phyloP scores from a whole-genome alignment of 106 monocot genomes.

The Hemerocallis citrina region DNA sequence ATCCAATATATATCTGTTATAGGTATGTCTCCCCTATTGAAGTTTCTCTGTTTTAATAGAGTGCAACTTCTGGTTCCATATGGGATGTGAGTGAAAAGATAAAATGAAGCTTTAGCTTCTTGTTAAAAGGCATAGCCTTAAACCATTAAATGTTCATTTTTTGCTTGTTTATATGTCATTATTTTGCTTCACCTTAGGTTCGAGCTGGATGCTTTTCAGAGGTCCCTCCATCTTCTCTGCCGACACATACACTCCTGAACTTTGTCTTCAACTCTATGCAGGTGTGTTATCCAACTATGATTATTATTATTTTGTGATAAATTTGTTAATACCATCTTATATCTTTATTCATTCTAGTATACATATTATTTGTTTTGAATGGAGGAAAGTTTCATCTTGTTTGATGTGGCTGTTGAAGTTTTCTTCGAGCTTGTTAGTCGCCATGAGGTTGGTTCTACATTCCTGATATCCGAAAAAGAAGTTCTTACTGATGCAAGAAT shows the following conservation, averaged over 20 bases:
- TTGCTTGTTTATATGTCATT: not conserved
- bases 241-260: constrained; percentile 74
- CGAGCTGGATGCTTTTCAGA: constrained; percentile 89
- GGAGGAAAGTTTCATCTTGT: constrained; percentile 49
- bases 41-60: too few relatives aligned
- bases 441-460: constrained; percentile 50
- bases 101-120: too few relatives aligned
- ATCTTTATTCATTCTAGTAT: constrained; percentile 1
- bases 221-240: constrained; percentile 42
- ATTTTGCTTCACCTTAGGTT: constrained; percentile 40
- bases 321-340: not conserved
- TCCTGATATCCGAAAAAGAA: too few relatives aligned
- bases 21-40: too few relatives aligned
- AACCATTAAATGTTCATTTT: too few relatives aligned
- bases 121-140: too few relatives aligned
- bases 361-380: not conserved
- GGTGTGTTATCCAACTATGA: constrained; percentile 23
- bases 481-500: too few relatives aligned
- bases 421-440: constrained; percentile 82
- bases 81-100: too few relatives aligned
- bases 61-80: too few relatives aligned
- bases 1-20: too few relatives aligned
- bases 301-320: too few relatives aligned
- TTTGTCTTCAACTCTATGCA: constrained; percentile 88
- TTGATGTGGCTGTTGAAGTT: constrained; percentile 95